A percentile compares a stretch with the other conserved stretches of the same genome.
These are phyloP conservation scores for Magnaporthiopsis rhizophila DNA, from an alignment of 2,329 filamentous ascomycete genomes.

Conservation along the genomic window DNA sequence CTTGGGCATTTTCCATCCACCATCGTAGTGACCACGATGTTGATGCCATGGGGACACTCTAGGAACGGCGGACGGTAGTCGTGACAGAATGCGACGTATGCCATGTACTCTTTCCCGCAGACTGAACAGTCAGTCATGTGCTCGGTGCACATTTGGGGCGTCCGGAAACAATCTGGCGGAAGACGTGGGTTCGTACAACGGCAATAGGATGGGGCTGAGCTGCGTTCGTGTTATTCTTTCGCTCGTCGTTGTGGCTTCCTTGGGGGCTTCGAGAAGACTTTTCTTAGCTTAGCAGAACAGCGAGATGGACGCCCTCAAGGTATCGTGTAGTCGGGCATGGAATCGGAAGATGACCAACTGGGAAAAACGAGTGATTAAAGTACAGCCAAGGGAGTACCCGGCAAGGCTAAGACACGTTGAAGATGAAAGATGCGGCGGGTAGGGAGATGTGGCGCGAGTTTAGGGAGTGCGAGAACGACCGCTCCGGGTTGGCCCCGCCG, in stretches of 20 bases:
- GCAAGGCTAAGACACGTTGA: not conserved
- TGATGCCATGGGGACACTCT: slow-evolving; percentile 37
- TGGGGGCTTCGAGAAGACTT: not conserved
- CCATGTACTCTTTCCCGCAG: slow-evolving; percentile 51
- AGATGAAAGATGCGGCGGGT: not conserved
- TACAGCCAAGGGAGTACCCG: not conserved
- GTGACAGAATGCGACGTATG: slow-evolving; percentile 50
- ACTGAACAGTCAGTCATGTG: slow-evolving; percentile 48
- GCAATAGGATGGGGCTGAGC: too few species aligned
- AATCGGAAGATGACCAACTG: not conserved
- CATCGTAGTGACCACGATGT: slow-evolving; percentile 35
- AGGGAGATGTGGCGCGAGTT: not conserved
- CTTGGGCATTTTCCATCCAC: slow-evolving; percentile 48
- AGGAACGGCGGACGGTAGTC: slow-evolving; percentile 40
- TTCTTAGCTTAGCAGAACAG: not conserved
- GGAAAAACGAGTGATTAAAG: not conserved
- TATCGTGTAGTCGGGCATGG: too few species aligned
- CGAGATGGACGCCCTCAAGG: too few species aligned
- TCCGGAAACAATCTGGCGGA: too few species aligned
- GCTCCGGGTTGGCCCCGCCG: not conserved
- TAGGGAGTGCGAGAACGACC: not conserved
- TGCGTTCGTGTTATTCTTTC: too few species aligned
- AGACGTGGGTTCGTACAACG: too few species aligned
- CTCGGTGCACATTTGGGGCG: slow-evolving; percentile 53
- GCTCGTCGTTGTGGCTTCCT: not conserved